A percentile compares a stretch with the other conserved stretches of the same genome.
These are phyloP conservation scores for Blastocystis sp. DNA, from an alignment of 352 stramenopile genomes.

Conservation along the genomic window DNA sequence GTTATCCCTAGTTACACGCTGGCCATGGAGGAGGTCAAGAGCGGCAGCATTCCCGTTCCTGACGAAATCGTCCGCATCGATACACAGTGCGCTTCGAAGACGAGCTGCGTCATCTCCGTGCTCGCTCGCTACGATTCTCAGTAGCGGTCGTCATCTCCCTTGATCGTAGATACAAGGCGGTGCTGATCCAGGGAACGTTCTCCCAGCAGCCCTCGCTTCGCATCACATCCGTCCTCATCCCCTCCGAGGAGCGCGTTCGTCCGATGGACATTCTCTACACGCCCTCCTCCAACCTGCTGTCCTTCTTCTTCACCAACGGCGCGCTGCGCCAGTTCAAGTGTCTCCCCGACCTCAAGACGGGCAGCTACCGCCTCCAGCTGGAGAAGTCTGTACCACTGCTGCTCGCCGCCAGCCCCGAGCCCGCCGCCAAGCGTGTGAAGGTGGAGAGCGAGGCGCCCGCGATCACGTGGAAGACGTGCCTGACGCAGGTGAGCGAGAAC, in stretches of 20 bases:
- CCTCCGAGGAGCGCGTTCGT: not conserved
- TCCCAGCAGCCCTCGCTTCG: not conserved
- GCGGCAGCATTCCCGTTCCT: not conserved
- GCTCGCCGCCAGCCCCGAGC: not conserved
- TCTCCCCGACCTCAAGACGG: not conserved
- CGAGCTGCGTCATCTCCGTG: not conserved
- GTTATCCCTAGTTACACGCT: constrained; percentile 10
- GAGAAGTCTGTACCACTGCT: not conserved
- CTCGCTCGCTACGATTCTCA: not conserved
- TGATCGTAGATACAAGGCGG: constrained; percentile 10
- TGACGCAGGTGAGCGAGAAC: not conserved
- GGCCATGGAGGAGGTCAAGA: constrained; percentile 9
- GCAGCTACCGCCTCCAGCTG: not conserved
- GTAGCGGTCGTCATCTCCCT: not conserved
- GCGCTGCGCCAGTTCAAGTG: not conserved
- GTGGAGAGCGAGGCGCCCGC: not conserved
- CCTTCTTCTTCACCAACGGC: not conserved
- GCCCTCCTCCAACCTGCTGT: not conserved
- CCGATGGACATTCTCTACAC: constrained; percentile 15
- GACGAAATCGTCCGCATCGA: constrained; percentile 29
- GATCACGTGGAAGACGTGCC: not conserved
- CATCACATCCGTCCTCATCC: not conserved
- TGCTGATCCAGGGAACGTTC: not conserved
- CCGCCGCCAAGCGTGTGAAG: not conserved
- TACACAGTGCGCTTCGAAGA: not conserved